Evolutionary conservation across 108 stramenopile genomes (phyloP), one percentile per base, ranked within the genome.

Genomic region (Nitzschia palea): DNA sequence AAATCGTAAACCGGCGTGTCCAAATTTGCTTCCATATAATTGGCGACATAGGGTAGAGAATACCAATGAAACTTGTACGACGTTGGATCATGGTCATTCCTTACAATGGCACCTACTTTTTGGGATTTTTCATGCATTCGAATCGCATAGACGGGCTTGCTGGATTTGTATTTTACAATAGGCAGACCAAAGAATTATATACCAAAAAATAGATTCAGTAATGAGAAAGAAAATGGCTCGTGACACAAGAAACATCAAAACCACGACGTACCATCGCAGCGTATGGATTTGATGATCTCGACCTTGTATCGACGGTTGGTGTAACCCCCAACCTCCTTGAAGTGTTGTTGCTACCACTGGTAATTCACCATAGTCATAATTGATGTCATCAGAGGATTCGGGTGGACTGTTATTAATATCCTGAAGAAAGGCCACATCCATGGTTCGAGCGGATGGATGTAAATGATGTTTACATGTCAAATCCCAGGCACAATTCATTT

Each of bases 381-480:
- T 40, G 37, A 40, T 40, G 37, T 10, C 37, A 40, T n/a, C n/a
- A n/a, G n/a, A 40, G 6, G 37, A 12, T 40, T 6, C 12, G 12
- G 37, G 37, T 10, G 6, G 10, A 40, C 37, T 40, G 47, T 48
- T 48, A 4, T 8, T 4, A 48, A 20, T 18, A 20, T 48, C 47
- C 8, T 5, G 25, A 26, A 62, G 34, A 15, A n/a, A 44, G 18
- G 31, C 65, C 9, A 75, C 66, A 51, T 75, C 67, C 15, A 75
- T 45, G 4, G 74, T 67, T 55, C 74, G 42, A 4, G 74, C 66
- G 15, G 74, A 54, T 15, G 74, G 52, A 65, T 75, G 66, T 36
- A 75, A 56, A 10, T 64, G 28, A 30, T 42, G 33, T 44, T 75
- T 75, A 23, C 66, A 68, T 1, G 66, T 44, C 29, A 75, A 32